Percentiles rank a stretch among this genome's conserved stretches.
Evolutionary conservation across 148 eudicot genomes (phyloP).

Genomic region (Camellia japonica): DNA sequence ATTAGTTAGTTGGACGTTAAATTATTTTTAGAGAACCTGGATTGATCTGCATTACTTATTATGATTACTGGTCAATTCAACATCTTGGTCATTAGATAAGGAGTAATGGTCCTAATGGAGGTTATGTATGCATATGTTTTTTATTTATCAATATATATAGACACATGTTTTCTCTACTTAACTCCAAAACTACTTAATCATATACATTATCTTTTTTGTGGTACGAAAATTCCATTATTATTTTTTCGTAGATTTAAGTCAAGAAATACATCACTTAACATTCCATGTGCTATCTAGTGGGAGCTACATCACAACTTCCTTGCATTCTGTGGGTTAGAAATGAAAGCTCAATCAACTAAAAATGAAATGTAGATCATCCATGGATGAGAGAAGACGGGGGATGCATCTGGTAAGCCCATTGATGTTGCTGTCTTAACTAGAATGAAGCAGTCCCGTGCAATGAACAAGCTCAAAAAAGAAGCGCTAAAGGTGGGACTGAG

Average conservation of each 20-base stretch:
- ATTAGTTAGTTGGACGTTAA: not conserved
- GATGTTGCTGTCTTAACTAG: conserved; percentile 87
- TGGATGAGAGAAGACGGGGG: conserved; percentile 99
- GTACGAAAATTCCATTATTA: not conserved
- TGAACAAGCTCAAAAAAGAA: conserved; percentile 95
- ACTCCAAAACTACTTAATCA: not conserved
- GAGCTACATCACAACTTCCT: not conserved
- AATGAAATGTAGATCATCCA: conserved; percentile 68
- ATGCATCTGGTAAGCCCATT: conserved; percentile 95
- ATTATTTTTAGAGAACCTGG: not conserved
- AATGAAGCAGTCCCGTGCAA: conserved; percentile 99
- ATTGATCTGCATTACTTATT: not conserved
- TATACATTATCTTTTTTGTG: not conserved
- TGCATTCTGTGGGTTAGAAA: conserved; percentile 1
- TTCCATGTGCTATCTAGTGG: not conserved
- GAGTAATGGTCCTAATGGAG: too few species aligned
- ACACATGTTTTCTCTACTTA: not conserved
- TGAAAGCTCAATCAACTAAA: conserved; percentile 15
- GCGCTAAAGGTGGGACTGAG: conserved; percentile 70
- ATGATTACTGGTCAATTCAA: conserved; percentile 1
- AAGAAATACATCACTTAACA: not conserved
- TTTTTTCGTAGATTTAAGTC: not conserved
- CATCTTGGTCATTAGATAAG: not conserved
- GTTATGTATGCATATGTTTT: too few species aligned
- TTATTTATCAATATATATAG: not conserved